Evolutionary conservation across 345 rosid genomes (phyloP).

Genomic region (Euclidium syriacum): DNA sequence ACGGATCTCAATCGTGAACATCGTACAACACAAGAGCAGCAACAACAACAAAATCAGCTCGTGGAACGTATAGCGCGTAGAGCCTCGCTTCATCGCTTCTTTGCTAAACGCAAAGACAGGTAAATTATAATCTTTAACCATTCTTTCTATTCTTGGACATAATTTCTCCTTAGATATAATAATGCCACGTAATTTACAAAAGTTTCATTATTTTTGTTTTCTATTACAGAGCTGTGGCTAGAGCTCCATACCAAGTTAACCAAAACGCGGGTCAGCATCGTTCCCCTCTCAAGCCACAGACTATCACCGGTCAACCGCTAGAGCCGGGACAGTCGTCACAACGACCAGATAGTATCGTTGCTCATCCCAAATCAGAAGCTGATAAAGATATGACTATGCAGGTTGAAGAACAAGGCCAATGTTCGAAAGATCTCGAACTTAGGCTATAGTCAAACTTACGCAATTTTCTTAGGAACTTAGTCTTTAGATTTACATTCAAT

Average conservation of each 20-base stretch:
- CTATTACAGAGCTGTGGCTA: constrained; percentile 42
- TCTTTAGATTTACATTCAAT: not conserved
- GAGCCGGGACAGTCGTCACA: constrained; percentile 29
- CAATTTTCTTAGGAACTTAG: not conserved
- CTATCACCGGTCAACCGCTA: not conserved
- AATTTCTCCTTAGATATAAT: not conserved
- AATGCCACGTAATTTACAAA: not conserved
- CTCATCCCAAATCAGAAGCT: constrained; percentile 4
- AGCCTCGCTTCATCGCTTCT: constrained; percentile 68
- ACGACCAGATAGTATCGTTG: constrained; percentile 2
- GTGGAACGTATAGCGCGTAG: constrained; percentile 42
- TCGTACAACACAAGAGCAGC: constrained; percentile 8
- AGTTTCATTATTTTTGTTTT: not conserved
- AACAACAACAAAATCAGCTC: constrained; percentile 19
- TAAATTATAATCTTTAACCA: not conserved
- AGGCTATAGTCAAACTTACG: constrained; percentile 33
- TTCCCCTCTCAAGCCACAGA: constrained; percentile 27
- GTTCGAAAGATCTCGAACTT: constrained; percentile 48
- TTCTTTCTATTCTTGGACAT: not conserved
- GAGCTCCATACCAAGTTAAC: constrained; percentile 62
- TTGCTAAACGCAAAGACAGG: constrained; percentile 78
- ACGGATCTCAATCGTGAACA: not conserved
- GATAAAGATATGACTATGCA: constrained; percentile 9
- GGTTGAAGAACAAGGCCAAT: constrained; percentile 26
- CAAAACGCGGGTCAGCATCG: constrained; percentile 9